These are phyloP conservation scores for Pichia thaimueangensis DNA, from an alignment of 805 yeast genomes.

Conservation along the genomic window DNA sequence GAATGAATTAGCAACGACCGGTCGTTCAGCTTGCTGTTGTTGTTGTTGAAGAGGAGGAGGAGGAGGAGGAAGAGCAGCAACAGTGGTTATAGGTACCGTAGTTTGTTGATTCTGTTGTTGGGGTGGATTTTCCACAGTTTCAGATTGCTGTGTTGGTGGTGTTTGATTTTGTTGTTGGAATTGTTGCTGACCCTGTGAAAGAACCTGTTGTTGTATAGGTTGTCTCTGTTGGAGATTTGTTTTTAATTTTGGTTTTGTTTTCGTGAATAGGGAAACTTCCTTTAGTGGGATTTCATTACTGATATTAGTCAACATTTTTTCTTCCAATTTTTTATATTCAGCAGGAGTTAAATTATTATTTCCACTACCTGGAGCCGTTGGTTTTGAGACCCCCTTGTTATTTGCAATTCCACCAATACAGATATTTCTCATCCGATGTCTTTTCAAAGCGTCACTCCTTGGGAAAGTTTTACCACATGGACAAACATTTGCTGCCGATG, in stretches of 20 bases:
- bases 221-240: background rate
- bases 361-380: background rate
- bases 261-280: too few relatives aligned
- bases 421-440: conserved; percentile 74
- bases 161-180: background rate
- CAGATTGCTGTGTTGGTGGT: background rate
- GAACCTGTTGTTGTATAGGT: background rate
- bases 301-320: too few relatives aligned
- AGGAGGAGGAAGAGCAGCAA: too few relatives aligned
- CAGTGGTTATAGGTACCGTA: too few relatives aligned
- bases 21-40: background rate
- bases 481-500: conserved; percentile 65
- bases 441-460: conserved; percentile 78
- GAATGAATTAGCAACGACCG: background rate
- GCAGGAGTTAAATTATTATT: background rate
- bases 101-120: background rate
- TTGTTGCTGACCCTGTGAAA: background rate
- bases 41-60: background rate
- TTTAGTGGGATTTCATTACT: too few relatives aligned
- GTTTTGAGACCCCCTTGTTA: conserved; percentile 23
- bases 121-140: too few relatives aligned
- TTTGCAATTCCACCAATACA: conserved; percentile 66
- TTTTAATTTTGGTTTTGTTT: background rate
- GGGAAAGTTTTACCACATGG: conserved; percentile 94
- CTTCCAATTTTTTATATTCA: background rate